Percentiles rank a stretch among this genome's conserved stretches.
These are phyloP conservation scores for Kwoniella botswanensis DNA, from an alignment of 768 basidiomycete species.

Conservation along the genomic window DNA sequence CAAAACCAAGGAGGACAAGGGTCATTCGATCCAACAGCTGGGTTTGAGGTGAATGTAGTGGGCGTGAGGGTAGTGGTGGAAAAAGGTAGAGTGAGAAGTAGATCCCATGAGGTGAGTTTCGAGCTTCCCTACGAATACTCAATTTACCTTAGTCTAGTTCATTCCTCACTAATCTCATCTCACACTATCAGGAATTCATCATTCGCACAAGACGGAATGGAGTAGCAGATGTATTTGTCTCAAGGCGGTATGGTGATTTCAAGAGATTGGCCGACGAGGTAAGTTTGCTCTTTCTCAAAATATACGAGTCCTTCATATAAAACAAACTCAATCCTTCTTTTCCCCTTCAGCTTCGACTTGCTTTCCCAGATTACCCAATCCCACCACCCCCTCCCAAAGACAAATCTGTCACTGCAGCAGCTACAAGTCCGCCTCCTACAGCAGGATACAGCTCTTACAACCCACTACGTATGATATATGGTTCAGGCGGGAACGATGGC, in stretches of 20 bases:
- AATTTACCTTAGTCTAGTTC: background rate
- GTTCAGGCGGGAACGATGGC: conserved; percentile 20
- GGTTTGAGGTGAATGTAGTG: conserved; percentile 89
- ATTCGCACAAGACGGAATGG: conserved; percentile 80
- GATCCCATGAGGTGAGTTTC: conserved; percentile 77
- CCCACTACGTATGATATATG: conserved; percentile 52
- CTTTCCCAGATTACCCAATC: conserved; percentile 80
- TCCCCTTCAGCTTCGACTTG: conserved; percentile 73
- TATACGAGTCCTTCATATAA: too few species aligned
- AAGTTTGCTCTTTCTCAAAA: conserved; percentile 40
- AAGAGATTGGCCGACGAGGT: conserved; percentile 84
- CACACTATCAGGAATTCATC: conserved; percentile 78
- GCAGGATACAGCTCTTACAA: conserved; percentile 51
- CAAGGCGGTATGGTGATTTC: conserved; percentile 94
- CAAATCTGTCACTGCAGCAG: conserved; percentile 62
- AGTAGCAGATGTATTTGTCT: conserved; percentile 79
- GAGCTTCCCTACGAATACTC: background rate
- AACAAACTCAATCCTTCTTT: background rate
- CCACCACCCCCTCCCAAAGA: conserved; percentile 88
- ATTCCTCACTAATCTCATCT: conserved; percentile 18
- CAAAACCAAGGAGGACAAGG: conserved; percentile 1
- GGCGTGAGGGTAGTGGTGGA: conserved; percentile 81
- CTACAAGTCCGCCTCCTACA: conserved; percentile 21
- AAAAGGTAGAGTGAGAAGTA: conserved; percentile 82
- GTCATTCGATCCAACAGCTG: conserved; percentile 24